Percentiles rank a stretch among this genome's conserved stretches.
Evolutionary conservation across 345 rosid genomes (phyloP).

Genomic region (Moringa oleifera): DNA sequence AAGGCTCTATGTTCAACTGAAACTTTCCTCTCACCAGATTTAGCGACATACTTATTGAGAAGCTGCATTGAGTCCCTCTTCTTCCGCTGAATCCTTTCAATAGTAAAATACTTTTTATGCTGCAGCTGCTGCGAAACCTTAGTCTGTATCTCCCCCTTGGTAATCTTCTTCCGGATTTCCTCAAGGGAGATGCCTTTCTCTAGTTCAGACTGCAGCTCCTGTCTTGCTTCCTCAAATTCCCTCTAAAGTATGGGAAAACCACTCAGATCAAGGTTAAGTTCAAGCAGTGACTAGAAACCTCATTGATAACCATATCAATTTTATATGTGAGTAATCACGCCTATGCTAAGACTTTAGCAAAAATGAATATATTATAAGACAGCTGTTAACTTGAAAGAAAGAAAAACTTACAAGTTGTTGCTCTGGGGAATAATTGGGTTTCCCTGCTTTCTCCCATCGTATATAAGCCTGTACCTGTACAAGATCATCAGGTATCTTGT

Average conservation of each 20-base stretch:
- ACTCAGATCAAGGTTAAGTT: slow-evolving; percentile 7
- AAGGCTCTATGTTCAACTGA: slow-evolving; percentile 47
- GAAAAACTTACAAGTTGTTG: slow-evolving; percentile 40
- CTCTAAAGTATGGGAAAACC: slow-evolving; percentile 27
- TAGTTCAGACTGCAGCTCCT: slow-evolving; percentile 55
- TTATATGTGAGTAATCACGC: not conserved
- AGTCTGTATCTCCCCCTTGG: slow-evolving; percentile 47
- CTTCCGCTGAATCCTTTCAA: slow-evolving; percentile 71
- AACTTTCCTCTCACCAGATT: slow-evolving; percentile 27
- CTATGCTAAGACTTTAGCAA: not conserved
- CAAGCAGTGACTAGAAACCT: slow-evolving; percentile 2
- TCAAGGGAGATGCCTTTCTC: slow-evolving; percentile 49
- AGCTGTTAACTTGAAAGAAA: slow-evolving; percentile 5
- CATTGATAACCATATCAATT: slow-evolving; percentile 4
- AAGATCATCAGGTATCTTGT: slow-evolving; percentile 52
- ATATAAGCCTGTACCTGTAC: slow-evolving; percentile 58
- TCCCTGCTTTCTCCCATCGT: slow-evolving; percentile 81
- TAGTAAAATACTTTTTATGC: slow-evolving; percentile 31
- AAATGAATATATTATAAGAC: not conserved
- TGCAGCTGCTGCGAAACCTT: slow-evolving; percentile 32
- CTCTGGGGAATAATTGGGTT: slow-evolving; percentile 56
- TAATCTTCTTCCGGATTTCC: slow-evolving; percentile 48
- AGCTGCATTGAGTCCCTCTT: slow-evolving; percentile 63
- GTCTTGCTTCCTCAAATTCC: slow-evolving; percentile 70
- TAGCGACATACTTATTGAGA: slow-evolving; percentile 43